Conservation (phyloP, 129 eudicot species). For the Smallanthus sonchifolius region DNA sequence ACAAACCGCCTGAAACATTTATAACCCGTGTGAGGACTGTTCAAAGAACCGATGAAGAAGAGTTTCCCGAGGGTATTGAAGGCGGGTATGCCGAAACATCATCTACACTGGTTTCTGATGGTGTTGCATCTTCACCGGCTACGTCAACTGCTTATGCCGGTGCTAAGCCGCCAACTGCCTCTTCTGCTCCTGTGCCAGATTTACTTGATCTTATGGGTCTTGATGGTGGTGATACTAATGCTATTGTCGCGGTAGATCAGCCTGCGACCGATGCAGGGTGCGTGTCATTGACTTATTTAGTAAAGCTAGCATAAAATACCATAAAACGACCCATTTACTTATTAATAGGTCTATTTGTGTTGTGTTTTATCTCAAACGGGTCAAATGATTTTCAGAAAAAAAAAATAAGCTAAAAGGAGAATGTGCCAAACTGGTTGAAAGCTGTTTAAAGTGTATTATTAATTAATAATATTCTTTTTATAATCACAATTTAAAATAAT, state of each 20-base stretch:
- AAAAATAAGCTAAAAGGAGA: background rate
- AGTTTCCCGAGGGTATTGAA: conserved; percentile 76
- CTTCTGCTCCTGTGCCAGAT: conserved; percentile 84
- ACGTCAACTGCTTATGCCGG: conserved; percentile 42
- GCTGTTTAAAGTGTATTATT: background rate
- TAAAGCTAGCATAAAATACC: background rate
- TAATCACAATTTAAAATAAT: no score
- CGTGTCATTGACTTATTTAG: conserved; percentile 3
- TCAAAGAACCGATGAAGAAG: conserved; percentile 89
- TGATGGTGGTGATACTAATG: conserved; percentile 50
- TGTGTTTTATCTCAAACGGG: background rate
- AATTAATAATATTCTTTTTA: background rate
- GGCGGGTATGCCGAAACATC: conserved; percentile 66
- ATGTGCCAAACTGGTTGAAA: background rate
- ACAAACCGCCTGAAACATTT: conserved; percentile 95
- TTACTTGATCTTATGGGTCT: conserved; percentile 77
- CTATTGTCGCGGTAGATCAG: conserved; percentile 71
- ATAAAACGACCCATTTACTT: background rate
- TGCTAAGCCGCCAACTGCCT: conserved; percentile 43
- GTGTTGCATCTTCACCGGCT: conserved; percentile 55
- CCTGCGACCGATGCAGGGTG: conserved; percentile 68
- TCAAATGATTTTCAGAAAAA: background rate
- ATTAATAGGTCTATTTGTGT: background rate
- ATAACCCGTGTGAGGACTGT: conserved; percentile 82
- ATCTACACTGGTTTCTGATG: conserved; percentile 49